Evolutionary conservation across 148 eudicot species (phyloP), one percentile per base, ranked within the genome.

Genomic region (Vaccinium myrtillus): DNA sequence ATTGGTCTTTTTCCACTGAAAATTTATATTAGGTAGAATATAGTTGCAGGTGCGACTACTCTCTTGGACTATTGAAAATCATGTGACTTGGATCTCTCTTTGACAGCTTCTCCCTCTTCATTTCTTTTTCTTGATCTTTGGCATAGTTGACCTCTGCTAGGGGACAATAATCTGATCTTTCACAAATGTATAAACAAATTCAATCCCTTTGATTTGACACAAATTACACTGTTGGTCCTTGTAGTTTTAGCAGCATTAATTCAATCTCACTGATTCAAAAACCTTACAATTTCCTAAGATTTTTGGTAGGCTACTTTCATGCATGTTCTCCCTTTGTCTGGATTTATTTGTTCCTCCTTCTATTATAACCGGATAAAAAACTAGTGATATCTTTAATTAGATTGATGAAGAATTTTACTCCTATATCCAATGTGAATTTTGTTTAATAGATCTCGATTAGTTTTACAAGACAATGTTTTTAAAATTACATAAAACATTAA

Each of bases 111-210:
- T 58, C 50, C 19, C 49, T 5, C 55, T 9, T 10, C 11, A 43
- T 43, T 43, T 43, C 21, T 79, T 19, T 54, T 43, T 30, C 82
- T 56, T 19, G 8, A 50, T 54, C 70, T 69, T 84, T 39, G 59
- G 46, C 73, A 50, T 43, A 78, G 86, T 84, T 84, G 86, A 84
- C 86, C 82, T 84, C 77, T 78, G 77, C 82, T 71, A 50, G 81
- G 13, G 50, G 59, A 67, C 77, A 25, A 54, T 78, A 58, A 27
- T 77, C 30, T 84, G 81, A 84, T 84, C n/a, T 65, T 54, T 58
- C 71, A 83, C 6, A 5, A 39, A 13, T n/a, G 27, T 32, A 65
- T 78, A 50, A 65, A 84, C 25, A 65, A 65, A 76, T 78, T 55
- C 36, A 82, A 77, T 18, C 10, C 50, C 46, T 43, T 43, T 43